Percentiles rank a stretch among this genome's conserved stretches.
phyloP scores from a whole-genome alignment of 2,329 filamentous ascomycete species.

The Teratosphaeria nubilosa region DNA sequence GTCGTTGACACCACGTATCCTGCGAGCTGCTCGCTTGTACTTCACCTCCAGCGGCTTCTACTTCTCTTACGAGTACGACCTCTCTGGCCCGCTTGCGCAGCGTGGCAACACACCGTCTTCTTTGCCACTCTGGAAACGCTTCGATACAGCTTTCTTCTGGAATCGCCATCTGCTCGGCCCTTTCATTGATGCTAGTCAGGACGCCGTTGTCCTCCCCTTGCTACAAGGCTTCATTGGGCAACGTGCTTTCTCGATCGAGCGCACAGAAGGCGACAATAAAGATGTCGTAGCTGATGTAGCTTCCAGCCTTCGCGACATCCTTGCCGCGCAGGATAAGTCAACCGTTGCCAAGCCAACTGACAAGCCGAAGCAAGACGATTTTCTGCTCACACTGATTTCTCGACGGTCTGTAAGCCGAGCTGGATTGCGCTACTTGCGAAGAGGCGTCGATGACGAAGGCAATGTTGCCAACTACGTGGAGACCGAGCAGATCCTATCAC shows the following conservation, averaged over 20 bases:
- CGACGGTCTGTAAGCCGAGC: conserved; percentile 76
- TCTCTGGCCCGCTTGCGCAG: conserved; percentile 56
- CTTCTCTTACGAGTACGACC: conserved; percentile 89
- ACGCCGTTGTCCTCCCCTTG: conserved; percentile 64
- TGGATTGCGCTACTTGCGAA: conserved; percentile 78
- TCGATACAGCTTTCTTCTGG: conserved; percentile 77
- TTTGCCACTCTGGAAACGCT: conserved; percentile 58
- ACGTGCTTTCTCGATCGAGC: conserved; percentile 52
- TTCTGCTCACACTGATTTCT: conserved; percentile 84
- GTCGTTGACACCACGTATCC: conserved; percentile 67
- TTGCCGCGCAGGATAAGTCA: conserved; percentile 2
- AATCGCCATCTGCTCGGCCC: conserved; percentile 65
- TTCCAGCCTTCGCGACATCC: not conserved
- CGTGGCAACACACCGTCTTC: conserved; percentile 34
- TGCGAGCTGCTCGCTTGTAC: conserved; percentile 74
- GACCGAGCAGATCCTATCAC: conserved; percentile 85
- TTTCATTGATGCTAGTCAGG: conserved; percentile 64
- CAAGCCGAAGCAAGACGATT: conserved; percentile 34
- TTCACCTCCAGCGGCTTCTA: conserved; percentile 80
- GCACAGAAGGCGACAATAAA: conserved; percentile 16
- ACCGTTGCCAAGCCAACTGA: conserved; percentile 8
- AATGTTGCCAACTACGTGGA: conserved; percentile 85
- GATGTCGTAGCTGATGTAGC: conserved; percentile 17
- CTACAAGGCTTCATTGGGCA: conserved; percentile 95
- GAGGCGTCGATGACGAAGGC: conserved; percentile 83